Evolutionary conservation across 1,284 basidiomycete genomes (phyloP), one percentile per base, ranked within the genome.

Genomic region (Apiotrichum porosum): DNA sequence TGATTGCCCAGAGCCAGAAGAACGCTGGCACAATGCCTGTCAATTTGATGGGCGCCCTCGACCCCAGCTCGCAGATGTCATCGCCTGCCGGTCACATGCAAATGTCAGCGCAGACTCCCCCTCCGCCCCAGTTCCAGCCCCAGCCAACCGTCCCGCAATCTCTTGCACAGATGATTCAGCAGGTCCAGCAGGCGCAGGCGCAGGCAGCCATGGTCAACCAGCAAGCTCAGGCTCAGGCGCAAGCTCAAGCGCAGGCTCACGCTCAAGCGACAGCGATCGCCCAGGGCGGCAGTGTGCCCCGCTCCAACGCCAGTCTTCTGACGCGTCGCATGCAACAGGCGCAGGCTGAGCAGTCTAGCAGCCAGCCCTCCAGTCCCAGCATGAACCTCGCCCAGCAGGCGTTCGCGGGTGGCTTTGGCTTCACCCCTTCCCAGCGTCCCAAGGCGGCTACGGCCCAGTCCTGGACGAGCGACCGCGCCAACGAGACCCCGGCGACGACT

Each of bases 401-500:
- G n/a, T 42, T 42, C 17, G 17, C 41, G 2, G 32, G 41, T 18
- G 41, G 28, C 6, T 42, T 39, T 12, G 32, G 31, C n/a, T 37
- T 19, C 28, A 37, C 32, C 21, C 26, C 26, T 6, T 6, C 26
- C 26, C 40, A 28, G 18, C 37, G 14, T 15, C 42, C 42, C 19
- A 46, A 32, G 22, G 3, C 18, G 5, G 9, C 5, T 9, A 10
- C 28, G 6, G 32, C 32, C 13, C 41, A 22, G 5, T 42, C 41
- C 0, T 42, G 21, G 19, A n/a, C 31, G 5, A 42, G 41, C 19
- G 32, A 42, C 2, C 41, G 32, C 31, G 19, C 22, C 15, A 18
- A 15, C 32, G 62, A 62, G 13, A 67, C 65, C 17, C 65, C 65
- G 1, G 65, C 51, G 13, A 62, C 65, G 0, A 66, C 65, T 4